These are phyloP conservation scores for Fusarium pseudocircinatum DNA, from an alignment of 2,329 filamentous ascomycete species.

Conservation along the genomic window DNA sequence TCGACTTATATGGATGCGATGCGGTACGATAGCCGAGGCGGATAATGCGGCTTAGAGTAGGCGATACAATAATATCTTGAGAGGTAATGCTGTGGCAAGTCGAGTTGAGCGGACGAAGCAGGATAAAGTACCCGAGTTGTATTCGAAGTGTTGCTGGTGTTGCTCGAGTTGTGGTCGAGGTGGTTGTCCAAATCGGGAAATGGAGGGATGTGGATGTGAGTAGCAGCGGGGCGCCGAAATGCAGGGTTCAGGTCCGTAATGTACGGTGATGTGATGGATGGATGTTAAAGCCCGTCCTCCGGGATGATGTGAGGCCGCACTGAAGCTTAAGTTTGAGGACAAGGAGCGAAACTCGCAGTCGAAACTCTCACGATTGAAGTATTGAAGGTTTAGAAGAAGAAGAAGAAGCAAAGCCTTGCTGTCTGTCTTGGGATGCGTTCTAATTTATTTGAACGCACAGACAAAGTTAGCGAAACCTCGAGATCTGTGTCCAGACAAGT, in stretches of 20 bases:
- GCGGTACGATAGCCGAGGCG: slow-evolving; percentile 1
- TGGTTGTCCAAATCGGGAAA: slow-evolving; percentile 23
- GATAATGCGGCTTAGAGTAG: background rate
- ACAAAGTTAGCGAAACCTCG: background rate
- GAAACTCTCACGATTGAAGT: background rate
- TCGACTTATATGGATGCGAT: slow-evolving; percentile 8
- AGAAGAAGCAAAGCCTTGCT: background rate
- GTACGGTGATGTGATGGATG: slow-evolving; percentile 31
- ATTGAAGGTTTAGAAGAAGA: background rate
- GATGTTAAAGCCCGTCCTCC: slow-evolving; percentile 9
- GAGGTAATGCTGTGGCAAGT: background rate
- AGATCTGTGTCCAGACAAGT: slow-evolving; percentile 2
- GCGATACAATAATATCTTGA: slow-evolving; percentile 1
- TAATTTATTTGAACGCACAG: slow-evolving; percentile 27
- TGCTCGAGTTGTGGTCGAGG: slow-evolving; percentile 4
- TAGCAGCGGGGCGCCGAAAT: slow-evolving; percentile 25
- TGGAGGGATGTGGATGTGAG: slow-evolving; percentile 10
- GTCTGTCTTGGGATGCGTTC: slow-evolving; percentile 8
- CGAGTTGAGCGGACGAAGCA: background rate
- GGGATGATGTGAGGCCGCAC: slow-evolving; percentile 25
- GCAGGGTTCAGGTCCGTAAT: slow-evolving; percentile 36
- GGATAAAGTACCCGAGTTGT: slow-evolving; percentile 25
- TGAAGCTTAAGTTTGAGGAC: background rate
- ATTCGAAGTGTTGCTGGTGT: slow-evolving; percentile 6
- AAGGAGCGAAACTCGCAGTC: background rate